These are phyloP conservation scores for Cichorium intybus DNA, from an alignment of 140 eudicot species.

Conservation along the genomic window DNA sequence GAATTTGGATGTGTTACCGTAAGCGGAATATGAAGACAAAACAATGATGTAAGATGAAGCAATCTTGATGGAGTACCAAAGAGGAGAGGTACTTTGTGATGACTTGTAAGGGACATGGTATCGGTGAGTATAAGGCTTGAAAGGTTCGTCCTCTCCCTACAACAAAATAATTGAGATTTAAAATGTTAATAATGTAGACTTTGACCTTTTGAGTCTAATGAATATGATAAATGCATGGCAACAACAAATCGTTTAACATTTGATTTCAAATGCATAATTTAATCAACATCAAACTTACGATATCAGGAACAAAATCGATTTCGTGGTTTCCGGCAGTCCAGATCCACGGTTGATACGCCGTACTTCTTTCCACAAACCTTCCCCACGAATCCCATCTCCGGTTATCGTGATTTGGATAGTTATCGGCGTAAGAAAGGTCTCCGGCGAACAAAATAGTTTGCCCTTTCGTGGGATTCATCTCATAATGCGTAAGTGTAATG, in stretches of 20 bases:
- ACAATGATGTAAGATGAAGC: slow-evolving; percentile 71
- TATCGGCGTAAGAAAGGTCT: slow-evolving; percentile 76
- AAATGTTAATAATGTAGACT: not conserved
- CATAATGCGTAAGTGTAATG: slow-evolving; percentile 70
- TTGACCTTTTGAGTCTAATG: slow-evolving; percentile 28
- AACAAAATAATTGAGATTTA: not conserved
- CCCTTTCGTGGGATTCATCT: slow-evolving; percentile 61
- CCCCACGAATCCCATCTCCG: slow-evolving; percentile 87
- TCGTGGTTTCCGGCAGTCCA: slow-evolving; percentile 80
- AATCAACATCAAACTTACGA: slow-evolving; percentile 37
- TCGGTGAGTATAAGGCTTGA: slow-evolving; percentile 63
- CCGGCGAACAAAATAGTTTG: slow-evolving; percentile 67
- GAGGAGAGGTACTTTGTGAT: slow-evolving; percentile 55
- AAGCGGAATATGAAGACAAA: slow-evolving; percentile 60
- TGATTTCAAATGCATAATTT: not conserved
- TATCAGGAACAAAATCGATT: slow-evolving; percentile 64
- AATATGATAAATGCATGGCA: too few relatives aligned
- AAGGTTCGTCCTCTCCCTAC: slow-evolving; percentile 68
- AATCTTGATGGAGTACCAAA: slow-evolving; percentile 86
- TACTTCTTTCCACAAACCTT: slow-evolving; percentile 66
- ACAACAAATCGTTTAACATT: not conserved
- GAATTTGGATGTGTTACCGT: slow-evolving; percentile 37
- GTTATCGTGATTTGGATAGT: slow-evolving; percentile 72
- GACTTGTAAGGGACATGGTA: slow-evolving; percentile 60
- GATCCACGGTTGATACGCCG: slow-evolving; percentile 87